Evolutionary conservation across 352 stramenopile species (phyloP).

Genomic region (Phytophthora cryptogea): DNA sequence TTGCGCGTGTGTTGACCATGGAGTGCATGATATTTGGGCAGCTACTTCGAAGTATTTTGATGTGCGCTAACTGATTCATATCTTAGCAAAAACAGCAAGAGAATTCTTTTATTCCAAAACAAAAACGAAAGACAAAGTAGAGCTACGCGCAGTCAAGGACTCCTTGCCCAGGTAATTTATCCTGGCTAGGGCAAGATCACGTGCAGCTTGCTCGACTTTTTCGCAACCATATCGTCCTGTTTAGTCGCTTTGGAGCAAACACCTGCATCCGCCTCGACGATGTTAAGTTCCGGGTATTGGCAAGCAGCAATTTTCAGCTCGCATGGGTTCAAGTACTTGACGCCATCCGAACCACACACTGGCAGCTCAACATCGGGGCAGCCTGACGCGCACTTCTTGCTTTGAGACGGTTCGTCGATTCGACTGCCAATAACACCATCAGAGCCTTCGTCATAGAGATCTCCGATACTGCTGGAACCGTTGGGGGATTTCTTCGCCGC

Average conservation of each 20-base stretch:
- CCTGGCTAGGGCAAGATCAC: not conserved
- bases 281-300: constrained; percentile 16
- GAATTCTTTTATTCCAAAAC: too few species aligned
- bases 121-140: too few species aligned
- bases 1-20: too few species aligned
- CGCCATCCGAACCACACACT: constrained; percentile 40
- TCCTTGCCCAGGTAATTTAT: too few species aligned
- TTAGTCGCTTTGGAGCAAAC: constrained; percentile 9
- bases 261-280: constrained; percentile 11
- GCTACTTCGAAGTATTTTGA: too few species aligned
- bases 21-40: too few species aligned
- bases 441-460: constrained; percentile 25
- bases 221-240: not conserved
- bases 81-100: too few species aligned
- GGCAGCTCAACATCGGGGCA: constrained; percentile 30
- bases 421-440: constrained; percentile 14
- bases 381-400: constrained; percentile 12
- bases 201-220: not conserved
- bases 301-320: constrained; percentile 21
- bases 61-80: too few species aligned
- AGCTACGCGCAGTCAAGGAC: too few species aligned
- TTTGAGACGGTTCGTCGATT: constrained; percentile 3
- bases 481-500: constrained; percentile 6
- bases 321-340: constrained; percentile 41
- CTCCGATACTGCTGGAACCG: constrained; percentile 12